These are phyloP conservation scores for Talaromyces adpressus DNA, from an alignment of 495 filamentous ascomycete species.

Conservation along the genomic window DNA sequence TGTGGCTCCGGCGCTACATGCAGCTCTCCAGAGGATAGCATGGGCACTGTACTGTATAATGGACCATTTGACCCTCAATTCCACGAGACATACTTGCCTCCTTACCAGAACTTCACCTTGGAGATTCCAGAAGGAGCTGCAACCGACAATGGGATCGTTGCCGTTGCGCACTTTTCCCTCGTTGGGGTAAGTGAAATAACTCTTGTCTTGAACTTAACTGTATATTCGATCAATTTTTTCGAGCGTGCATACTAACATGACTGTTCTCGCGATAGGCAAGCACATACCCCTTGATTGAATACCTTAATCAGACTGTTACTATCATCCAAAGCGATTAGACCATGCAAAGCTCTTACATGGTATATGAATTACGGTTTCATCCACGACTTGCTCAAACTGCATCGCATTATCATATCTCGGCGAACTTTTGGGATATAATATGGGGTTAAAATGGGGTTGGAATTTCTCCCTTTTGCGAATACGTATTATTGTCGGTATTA, in stretches of 20 bases:
- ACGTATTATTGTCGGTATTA: background rate
- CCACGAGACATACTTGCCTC: slow-evolving; percentile 16
- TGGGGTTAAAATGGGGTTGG: background rate
- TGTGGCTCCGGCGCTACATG: slow-evolving; percentile 16
- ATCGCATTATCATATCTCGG: background rate
- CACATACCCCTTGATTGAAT: slow-evolving; percentile 13
- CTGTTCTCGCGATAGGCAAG: slow-evolving; percentile 12
- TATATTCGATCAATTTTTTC: background rate
- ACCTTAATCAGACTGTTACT: slow-evolving; percentile 14
- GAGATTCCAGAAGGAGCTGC: slow-evolving; percentile 15
- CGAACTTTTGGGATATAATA: background rate
- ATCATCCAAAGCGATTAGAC: background rate
- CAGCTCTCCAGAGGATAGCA: slow-evolving; percentile 11
- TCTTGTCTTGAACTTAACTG: background rate
- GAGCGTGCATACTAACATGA: background rate
- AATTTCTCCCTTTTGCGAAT: background rate
- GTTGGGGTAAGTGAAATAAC: slow-evolving; percentile 24
- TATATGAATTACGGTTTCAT: background rate
- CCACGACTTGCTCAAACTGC: background rate
- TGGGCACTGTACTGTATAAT: slow-evolving; percentile 26
- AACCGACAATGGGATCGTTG: slow-evolving; percentile 20
- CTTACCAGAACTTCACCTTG: slow-evolving; percentile 34
- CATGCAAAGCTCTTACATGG: background rate
- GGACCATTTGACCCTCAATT: slow-evolving; percentile 25
- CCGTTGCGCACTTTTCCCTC: slow-evolving; percentile 27